Evolutionary conservation across 345 rosid species (phyloP), one percentile per base, ranked within the genome.

Genomic region (Carallia brachiata): DNA sequence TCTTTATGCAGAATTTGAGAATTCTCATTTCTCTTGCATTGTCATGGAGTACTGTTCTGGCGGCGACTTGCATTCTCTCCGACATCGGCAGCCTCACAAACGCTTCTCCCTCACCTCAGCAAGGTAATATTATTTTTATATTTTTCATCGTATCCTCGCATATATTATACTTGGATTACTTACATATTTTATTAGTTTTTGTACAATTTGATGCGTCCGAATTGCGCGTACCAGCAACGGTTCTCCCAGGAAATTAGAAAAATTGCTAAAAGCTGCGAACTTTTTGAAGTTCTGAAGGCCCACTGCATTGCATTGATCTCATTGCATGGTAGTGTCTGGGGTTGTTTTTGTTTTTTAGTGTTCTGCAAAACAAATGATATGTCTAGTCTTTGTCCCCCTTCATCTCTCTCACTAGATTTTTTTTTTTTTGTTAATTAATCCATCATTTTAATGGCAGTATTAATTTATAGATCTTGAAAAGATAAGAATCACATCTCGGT

Each of bases 11-110:
- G 90, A 92, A 81, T 92, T 95, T 31, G 97, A 95, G 65, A 96
- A 85, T 62, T 90, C 96, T 0, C 90, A 85, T 74, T 95, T 89
- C 79, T 89, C 97, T 47, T 90, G 97, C 73, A 82, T 95, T 69
- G 92, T 95, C 13, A 95, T 92, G 97, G 99, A 95, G 83, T 95
- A 81, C 73, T 95, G 97, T 67, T 84, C 96, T 56, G 97, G 97
- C 10, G 99, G 99, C 28, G 97, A 95, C 73, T 81, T 95, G 74
- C 96, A 90, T 65, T 85, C 96, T 58, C 81, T 92, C 77, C 78
- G 93, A 54, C 97, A 90, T 56, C 84, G 68, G 19, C 99, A 85
- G 59, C 88, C 89, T 19, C 71, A 68, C 37, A 81, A 83, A 32
- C 84, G 89, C 71, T 90, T 92, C 84, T 76, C 92, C 13, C 79